Evolutionary conservation across 441 rosid genomes (phyloP), one percentile per base, ranked within the genome.

Genomic region (Omphalea diandra): DNA sequence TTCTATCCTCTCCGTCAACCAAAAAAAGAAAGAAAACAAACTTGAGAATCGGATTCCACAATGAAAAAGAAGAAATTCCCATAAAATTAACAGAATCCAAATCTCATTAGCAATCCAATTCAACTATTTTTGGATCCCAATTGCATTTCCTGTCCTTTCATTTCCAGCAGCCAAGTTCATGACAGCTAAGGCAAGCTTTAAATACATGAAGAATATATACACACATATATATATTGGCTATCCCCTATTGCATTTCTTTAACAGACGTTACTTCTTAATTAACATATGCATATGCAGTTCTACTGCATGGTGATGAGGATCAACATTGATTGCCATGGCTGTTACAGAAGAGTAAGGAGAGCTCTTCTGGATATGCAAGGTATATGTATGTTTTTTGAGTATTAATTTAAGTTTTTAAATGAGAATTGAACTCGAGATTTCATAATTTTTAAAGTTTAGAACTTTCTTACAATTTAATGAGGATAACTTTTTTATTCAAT

Each of bases 291-390:
- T 12, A 67, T 79, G 82, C 81, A 74, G 74, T 78, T 76, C 36
- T 74, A 41, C 33, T 78, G 85, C 77, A 83, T 81, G 89, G 76
- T 85, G 40, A 71, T 85, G 83, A 81, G 81, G 79, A 82, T 83
- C 72, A 73, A 80, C 74, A 82, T 83, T 9, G 89, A 85, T 74
- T 82, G 89, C 80, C 73, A 81, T 33, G 87, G 85, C 1, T 83
- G 89, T 69, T 78, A 57, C 72, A 78, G 82, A 29, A 85, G 82
- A 82, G 87, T 85, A 20, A 69, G 76, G 40, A 80, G 79, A 71
- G 87, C 80, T 15, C 80, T 83, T 52, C 77, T 77, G 22, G 58
- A 80, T 5, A 81, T 83, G 69, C 77, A 72, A 68, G 89, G 85
- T 83, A 43, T 27, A 9, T 58, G 29, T 35, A 20, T 27, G 0